Evolutionary conservation across 106 monocot genomes (phyloP), one percentile per base, ranked within the genome.

Genomic region (Ottelia alismoides): DNA sequence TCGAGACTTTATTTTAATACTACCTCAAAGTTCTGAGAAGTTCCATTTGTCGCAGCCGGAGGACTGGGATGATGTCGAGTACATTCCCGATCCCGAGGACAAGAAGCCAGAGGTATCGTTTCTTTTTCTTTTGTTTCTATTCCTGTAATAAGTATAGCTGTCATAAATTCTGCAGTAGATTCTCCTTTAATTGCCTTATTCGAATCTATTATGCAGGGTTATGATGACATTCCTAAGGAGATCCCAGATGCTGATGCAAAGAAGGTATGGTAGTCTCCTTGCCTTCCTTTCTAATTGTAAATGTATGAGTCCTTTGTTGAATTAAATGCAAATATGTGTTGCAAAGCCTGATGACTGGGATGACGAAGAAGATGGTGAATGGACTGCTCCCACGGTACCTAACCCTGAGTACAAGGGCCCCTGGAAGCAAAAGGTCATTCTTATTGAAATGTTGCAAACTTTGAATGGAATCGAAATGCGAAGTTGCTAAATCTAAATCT

Each of bases 281-380:
- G n/a, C n/a, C n/a, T n/a, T n/a, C n/a, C n/a, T n/a, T n/a, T n/a
- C n/a, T n/a, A n/a, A n/a, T n/a, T n/a, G n/a, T n/a, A n/a, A n/a
- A n/a, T n/a, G n/a, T n/a, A n/a, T n/a, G n/a, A n/a, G n/a, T n/a
- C n/a, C n/a, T n/a, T n/a, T n/a, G n/a, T n/a, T n/a, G n/a, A n/a
- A n/a, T n/a, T n/a, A n/a, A n/a, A n/a, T n/a, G n/a, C n/a, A n/a
- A n/a, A n/a, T n/a, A n/a, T n/a, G n/a, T n/a, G n/a, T n/a, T n/a
- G n/a, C n/a, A n/a, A 66, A 74, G 83, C 83, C 83, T 48, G 83
- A 83, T 30, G 83, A 83, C 47, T 78, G 83, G 83, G 83, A 83
- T 65, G 82, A 83, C 23, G 83, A 75, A 45, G 83, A 83, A 72
- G 83, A 83, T 75, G 83, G 83, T 58, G 83, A 78, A 56, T 83